Conservation (phyloP, 2,329 filamentous ascomycete species). For the Ophiocordyceps robertsii region DNA sequence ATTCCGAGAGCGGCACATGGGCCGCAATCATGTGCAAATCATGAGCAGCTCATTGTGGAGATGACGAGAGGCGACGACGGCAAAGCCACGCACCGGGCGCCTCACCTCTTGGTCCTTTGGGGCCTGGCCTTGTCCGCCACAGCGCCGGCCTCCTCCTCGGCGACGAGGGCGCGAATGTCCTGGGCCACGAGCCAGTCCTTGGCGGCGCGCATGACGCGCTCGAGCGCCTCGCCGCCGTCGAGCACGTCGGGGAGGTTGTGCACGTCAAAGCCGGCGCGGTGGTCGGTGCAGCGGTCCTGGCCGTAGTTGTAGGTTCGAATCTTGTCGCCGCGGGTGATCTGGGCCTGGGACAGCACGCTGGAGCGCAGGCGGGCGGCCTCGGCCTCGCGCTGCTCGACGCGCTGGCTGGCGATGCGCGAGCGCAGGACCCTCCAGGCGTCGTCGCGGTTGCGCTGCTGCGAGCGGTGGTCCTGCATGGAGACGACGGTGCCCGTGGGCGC, state of each 20-base stretch:
- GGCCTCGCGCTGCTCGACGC: constrained; percentile 73
- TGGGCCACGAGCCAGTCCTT: constrained; percentile 59
- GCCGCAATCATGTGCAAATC: too few relatives aligned
- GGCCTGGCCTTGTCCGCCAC: constrained; percentile 7
- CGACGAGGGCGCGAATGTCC: constrained; percentile 60
- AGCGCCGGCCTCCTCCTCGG: constrained; percentile 36
- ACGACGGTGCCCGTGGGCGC: constrained; percentile 76
- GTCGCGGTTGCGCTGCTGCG: constrained; percentile 79
- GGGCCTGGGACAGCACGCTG: constrained; percentile 64
- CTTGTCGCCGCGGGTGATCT: constrained; percentile 85
- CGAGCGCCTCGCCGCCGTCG: constrained; percentile 56
- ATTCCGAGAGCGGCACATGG: too few relatives aligned
- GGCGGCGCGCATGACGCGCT: constrained; percentile 66
- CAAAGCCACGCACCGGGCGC: background rate
- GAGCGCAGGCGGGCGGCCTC: constrained; percentile 61
- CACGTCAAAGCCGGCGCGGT: constrained; percentile 66
- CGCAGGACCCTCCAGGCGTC: constrained; percentile 78
- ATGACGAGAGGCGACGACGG: background rate
- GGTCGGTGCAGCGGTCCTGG: constrained; percentile 73
- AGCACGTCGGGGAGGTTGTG: constrained; percentile 74
- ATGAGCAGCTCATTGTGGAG: too few relatives aligned
- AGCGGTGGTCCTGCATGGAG: constrained; percentile 83
- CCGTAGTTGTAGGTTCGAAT: constrained; percentile 79
- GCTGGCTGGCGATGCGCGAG: constrained; percentile 65
- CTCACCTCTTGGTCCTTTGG: background rate